Evolutionary conservation across 495 filamentous ascomycete genomes (phyloP).

Genomic region (Penicillium salamii): DNA sequence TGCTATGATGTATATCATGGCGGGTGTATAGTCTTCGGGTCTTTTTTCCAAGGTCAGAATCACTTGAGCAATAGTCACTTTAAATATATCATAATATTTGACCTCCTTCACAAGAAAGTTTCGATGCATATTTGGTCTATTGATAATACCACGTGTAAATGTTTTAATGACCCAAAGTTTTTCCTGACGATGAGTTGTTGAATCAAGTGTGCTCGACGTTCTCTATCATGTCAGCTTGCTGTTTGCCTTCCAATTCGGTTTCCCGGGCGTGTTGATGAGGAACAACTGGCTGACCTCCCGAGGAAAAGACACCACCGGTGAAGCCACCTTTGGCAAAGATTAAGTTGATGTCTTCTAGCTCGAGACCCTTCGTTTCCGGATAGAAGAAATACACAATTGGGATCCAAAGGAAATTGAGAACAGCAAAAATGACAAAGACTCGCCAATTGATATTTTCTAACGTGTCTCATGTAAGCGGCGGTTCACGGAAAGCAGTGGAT

Average conservation of each 20-base stretch:
- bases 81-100: too few relatives aligned
- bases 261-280: not conserved
- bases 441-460: constrained; percentile 36
- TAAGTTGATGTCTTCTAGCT: constrained; percentile 47
- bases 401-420: constrained; percentile 33
- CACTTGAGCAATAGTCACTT: too few relatives aligned
- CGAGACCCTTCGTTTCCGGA: constrained; percentile 43
- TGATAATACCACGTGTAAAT: too few relatives aligned
- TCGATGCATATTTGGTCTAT: too few relatives aligned
- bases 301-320: constrained; percentile 1
- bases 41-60: too few relatives aligned
- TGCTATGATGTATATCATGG: too few relatives aligned
- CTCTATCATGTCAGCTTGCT: not conserved
- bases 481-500: too few relatives aligned
- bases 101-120: too few relatives aligned
- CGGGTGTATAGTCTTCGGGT: too few relatives aligned
- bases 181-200: too few relatives aligned
- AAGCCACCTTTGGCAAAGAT: constrained; percentile 32
- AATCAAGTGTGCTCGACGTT: not conserved
- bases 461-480: constrained; percentile 33
- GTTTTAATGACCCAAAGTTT: too few relatives aligned
- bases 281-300: not conserved
- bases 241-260: not conserved
- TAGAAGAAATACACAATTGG: constrained; percentile 39
- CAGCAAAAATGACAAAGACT: constrained; percentile 50